A percentile compares a stretch with the other conserved stretches of the same genome.
Conservation (phyloP, 1,139 yeast genomes). For the Pneumocystis jirovecii region DNA sequence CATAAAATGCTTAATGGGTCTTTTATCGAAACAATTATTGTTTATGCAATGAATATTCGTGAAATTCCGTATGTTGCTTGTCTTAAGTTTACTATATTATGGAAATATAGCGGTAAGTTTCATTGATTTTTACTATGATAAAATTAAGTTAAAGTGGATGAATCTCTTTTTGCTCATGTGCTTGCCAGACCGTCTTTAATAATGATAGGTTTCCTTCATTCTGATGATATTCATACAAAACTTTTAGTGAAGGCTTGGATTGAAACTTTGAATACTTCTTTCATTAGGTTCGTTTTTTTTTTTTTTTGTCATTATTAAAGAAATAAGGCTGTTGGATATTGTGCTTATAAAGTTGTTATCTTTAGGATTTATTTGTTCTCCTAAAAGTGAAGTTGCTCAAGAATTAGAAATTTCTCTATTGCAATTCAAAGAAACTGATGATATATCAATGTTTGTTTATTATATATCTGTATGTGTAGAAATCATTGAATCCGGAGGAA, state of each 20-base stretch:
- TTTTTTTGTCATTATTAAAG: background rate
- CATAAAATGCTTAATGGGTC: background rate
- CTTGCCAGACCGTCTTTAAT: background rate
- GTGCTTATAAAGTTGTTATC: background rate
- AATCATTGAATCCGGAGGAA: background rate
- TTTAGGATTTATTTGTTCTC: background rate
- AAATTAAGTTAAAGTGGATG: background rate
- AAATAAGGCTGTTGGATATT: background rate
- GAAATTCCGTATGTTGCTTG: background rate
- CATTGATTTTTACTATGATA: background rate
- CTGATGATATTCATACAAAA: background rate
- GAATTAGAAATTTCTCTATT: background rate
- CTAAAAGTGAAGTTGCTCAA: background rate
- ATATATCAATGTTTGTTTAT: background rate
- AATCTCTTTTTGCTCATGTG: background rate
- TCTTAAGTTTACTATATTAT: background rate
- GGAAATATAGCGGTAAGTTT: conserved; percentile 1
- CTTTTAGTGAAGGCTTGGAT: background rate
- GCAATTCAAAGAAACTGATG: background rate
- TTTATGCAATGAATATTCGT: conserved; percentile 1
- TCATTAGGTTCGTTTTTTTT: background rate
- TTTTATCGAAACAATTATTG: background rate
- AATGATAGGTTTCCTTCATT: background rate
- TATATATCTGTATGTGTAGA: background rate
- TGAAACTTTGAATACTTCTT: background rate